phyloP scores from a whole-genome alignment of 2,329 filamentous ascomycete species.

The Cytospora chrysosperma region DNA sequence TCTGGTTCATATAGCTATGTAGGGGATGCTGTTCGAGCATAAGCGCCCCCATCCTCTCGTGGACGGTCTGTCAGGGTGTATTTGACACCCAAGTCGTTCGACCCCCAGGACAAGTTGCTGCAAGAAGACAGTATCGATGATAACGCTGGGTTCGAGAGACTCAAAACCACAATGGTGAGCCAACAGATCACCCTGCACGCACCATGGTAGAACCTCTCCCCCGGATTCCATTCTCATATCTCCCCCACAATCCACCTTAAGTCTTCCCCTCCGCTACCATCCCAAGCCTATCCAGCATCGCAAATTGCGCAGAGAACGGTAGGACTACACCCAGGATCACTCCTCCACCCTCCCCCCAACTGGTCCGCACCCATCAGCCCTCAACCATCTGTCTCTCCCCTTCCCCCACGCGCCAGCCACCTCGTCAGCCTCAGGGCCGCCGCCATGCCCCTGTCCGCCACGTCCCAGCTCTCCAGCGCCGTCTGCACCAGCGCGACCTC shows the following conservation, averaged over 20 bases:
- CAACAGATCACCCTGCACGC: not conserved
- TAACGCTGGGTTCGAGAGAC: not conserved
- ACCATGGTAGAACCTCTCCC: not conserved
- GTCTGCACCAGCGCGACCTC: constrained; percentile 45
- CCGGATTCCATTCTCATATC: too few species aligned
- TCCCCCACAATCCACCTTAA: not conserved
- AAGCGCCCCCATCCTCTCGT: too few species aligned
- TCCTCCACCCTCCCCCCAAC: constrained; percentile 8
- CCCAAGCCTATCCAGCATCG: not conserved
- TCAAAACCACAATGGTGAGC: not conserved
- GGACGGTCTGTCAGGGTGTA: too few species aligned
- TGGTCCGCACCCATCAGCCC: too few species aligned
- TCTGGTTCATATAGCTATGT: not conserved
- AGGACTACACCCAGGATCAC: not conserved
- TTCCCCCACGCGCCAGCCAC: constrained; percentile 39
- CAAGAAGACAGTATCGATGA: not conserved
- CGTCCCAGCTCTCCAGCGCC: constrained; percentile 49
- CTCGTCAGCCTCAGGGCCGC: constrained; percentile 40
- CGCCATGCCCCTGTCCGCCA: constrained; percentile 39
- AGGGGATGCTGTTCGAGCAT: not conserved
- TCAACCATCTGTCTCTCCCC: constrained; percentile 8
- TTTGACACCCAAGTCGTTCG: too few species aligned
- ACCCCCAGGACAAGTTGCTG: not conserved
- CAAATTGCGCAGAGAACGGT: not conserved
- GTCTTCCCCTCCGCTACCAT: not conserved